Base-by-base conservation (phyloP, 1,284 basidiomycete genomes). In the Ganoderma boninense region DNA sequence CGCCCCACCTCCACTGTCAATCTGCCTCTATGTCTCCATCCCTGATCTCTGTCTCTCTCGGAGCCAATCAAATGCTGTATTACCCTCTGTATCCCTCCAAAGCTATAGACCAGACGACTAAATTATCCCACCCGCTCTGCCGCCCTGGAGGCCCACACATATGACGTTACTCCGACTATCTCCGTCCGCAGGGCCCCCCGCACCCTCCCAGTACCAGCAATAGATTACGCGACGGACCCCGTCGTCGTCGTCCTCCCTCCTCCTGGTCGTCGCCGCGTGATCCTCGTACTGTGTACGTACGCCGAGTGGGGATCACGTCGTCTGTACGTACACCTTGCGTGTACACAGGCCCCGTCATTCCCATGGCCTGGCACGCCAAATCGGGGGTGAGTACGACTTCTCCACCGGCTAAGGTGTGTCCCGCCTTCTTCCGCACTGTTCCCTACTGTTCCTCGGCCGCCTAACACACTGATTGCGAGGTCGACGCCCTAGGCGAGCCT, bases 191-290 rank as follows among this genome's bases (percentile, higher is more conserved):
- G 18, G 23, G 49, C 7, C 23, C 23, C 32, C 32, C 32, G 32
- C 32, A 32, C 49, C 8, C 49, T 16, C 49, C 49, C 49, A 52
- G 10, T 32, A 32, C 32, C 32, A 32, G 49, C 26, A 54, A 54
- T 26, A 29, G 49, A 26, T 54, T 54, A 54, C 13, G 49, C 49
- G 49, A 54, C 49, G 49, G 49, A 54, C 49, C 49, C 49, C 49
- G 49, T 54, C 49, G 23, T 54, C 49, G 49, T 23, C n/a, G 49
- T 26, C 4, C 4, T 54, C 13, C 11, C 20, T 2, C 4, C 49
- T 32, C 32, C 32, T 32, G 32, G 38, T 40, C 38, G 7, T 11
- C 38, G 38, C 38, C 38, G 38, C 38, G 38, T 40, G 7, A 40
- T 40, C 38, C 8, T 40, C 38, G 38, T 40, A 40, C 11, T 11